Evolutionary conservation across 2,329 filamentous ascomycete genomes (phyloP), one percentile per base, ranked within the genome.

Genomic region (Emergomyces africanus): DNA sequence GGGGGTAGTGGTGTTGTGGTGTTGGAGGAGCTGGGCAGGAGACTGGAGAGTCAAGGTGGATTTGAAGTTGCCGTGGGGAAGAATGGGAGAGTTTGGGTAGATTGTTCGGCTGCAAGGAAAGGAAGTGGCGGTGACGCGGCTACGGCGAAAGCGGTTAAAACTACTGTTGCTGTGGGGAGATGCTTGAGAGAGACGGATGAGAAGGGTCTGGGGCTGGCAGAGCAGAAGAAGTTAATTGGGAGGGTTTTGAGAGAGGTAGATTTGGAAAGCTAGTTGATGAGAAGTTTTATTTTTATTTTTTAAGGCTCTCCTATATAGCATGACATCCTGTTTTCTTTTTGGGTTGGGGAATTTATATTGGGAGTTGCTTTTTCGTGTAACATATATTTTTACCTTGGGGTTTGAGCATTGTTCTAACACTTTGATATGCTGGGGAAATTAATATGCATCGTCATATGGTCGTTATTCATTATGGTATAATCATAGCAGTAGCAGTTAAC

Each of bases 61-160:
- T 99, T 97, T 71, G 94, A 99, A 78, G 88, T 95, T 61, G 92
- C 92, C 0, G 88, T 96, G 9, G 94, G 94, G 20, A 83, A 90
- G 68, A 99, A 99, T 72, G 94, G 94, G 46, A 86, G 84, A 71
- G 82, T 97, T 25, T 97, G 94, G 90, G 88, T 97, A 15, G 86
- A 92, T 68, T 90, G 87, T 64, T 73, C 74, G 35, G 23, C 23
- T 30, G 37, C 20, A 25, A 44, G 20, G 53, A 33, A 30, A 37
- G 53, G 20, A 5, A 72, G 74, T 60, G 88, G 87, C 33, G 87
- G 79, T 62, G 71, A 74, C 35, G 64, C 61, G 59, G 73, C 74
- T 60, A 88, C 79, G 63, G 71, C 73, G 33, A 64, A 62, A 59
- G 69, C 70, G 15, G 76, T 86, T 42, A 87, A 82, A 74, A 85